A percentile compares a stretch with the other conserved stretches of the same genome.
Conservation (phyloP, 1,284 basidiomycete genomes). For the Apiotrichum akiyoshidainum region DNA sequence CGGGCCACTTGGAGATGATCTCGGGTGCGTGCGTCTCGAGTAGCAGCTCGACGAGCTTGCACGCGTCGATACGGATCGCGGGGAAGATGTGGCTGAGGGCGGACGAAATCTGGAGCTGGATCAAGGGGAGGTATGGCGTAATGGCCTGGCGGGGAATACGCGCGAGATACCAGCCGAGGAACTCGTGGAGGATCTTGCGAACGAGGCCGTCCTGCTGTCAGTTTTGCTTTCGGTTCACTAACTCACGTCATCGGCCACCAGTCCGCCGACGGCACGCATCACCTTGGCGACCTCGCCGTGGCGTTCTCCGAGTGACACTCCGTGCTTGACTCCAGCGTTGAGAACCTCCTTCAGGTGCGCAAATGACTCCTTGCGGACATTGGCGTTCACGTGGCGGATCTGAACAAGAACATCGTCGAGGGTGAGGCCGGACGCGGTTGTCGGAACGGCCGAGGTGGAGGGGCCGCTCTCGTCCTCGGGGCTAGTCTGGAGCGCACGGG, state of each 20-base stretch:
- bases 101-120: constrained; percentile 82
- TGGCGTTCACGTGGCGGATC: constrained; percentile 76
- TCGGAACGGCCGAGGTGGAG: constrained; percentile 57
- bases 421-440: constrained; percentile 71
- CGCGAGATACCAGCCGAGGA: constrained; percentile 68
- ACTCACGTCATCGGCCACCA: constrained; percentile 76
- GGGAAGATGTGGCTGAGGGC: constrained; percentile 94
- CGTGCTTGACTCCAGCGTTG: constrained; percentile 60
- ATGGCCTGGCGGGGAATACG: constrained; percentile 59
- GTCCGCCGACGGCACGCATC: constrained; percentile 64
- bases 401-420: constrained; percentile 75
- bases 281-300: constrained; percentile 60
- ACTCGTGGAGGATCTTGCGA: constrained; percentile 50
- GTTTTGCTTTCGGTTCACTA: too few relatives aligned
- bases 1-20: constrained; percentile 67
- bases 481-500: constrained; percentile 32
- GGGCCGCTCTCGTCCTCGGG: constrained; percentile 54
- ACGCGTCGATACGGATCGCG: constrained; percentile 84
- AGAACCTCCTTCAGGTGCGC: constrained; percentile 76
- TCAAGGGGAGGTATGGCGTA: constrained; percentile 65
- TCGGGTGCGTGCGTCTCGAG: constrained; percentile 67
- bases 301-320: constrained; percentile 49
- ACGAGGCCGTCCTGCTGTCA: constrained; percentile 51
- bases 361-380: constrained; percentile 76
- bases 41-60: constrained; percentile 74